Conservation (phyloP, 73 alveolate genomes). For the Paramecium sexaurelia region DNA sequence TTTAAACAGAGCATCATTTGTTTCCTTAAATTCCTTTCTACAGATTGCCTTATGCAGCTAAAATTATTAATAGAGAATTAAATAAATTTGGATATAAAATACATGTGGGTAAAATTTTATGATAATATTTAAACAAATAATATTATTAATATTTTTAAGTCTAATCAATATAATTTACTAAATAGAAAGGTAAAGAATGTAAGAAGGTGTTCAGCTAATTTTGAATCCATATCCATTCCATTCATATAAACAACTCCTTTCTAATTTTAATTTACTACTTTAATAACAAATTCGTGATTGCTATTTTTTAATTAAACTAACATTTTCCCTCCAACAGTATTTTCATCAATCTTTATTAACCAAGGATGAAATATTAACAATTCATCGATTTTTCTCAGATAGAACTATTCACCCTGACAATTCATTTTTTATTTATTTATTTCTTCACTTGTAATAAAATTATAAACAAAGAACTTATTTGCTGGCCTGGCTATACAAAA, state of each 20-base stretch:
- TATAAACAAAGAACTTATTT: neutral
- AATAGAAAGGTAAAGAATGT: neutral
- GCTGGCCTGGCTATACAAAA: conserved; percentile 31
- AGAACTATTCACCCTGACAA: neutral
- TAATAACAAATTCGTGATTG: neutral
- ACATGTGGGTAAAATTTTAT: neutral
- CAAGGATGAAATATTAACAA: conserved; percentile 9
- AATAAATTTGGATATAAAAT: conserved; percentile 54
- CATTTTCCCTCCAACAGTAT: neutral
- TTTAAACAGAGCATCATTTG: conserved; percentile 65
- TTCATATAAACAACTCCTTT: neutral
- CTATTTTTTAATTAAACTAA: neutral
- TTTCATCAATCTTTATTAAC: neutral
- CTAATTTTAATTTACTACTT: neutral
- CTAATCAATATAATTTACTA: conserved; percentile 7
- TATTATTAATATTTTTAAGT: neutral
- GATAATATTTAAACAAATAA: neutral
- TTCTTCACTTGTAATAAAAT: neutral
- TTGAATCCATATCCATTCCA: conserved; percentile 11
- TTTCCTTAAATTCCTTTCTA: conserved; percentile 69
- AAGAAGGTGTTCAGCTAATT: neutral
- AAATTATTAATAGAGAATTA: conserved; percentile 58
- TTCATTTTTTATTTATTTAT: neutral
- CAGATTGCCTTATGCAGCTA: conserved; percentile 62
- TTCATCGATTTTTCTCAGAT: neutral